Evolutionary conservation across 371 early-diverging fungal genomes (phyloP), one percentile per base, ranked within the genome.

Genomic region (Rhizomucor pusillus): DNA sequence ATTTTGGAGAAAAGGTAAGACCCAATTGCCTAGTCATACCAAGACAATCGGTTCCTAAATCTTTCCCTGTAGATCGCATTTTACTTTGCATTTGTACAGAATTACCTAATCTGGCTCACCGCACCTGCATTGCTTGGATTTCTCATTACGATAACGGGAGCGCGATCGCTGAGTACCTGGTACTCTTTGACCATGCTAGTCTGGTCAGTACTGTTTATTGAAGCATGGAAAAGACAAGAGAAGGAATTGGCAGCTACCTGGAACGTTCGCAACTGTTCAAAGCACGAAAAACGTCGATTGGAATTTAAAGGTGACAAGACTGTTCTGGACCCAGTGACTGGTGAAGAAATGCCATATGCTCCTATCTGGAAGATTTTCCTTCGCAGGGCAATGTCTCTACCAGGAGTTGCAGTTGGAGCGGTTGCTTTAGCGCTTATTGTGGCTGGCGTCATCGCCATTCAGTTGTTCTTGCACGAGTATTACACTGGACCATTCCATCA

Each of bases 51-150:
- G 10, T 29, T 34, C 13, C 11, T 36, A n/a, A 25, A 19, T 22
- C 4, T 29, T 19, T 0, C 3, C 9, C 18, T 12, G 37, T 50
- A 74, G 73, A 75, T 92, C 46, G 91, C 92, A 12, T 87, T 83
- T 67, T 94, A 95, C 67, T 95, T 95, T 79, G 93, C 91, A 13
- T 95, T 92, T 64, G 70, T 94, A 4, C 92, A 93, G 70, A 87
- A 80, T 61, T 95, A 94, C 69, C 78, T 89, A 46, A 44, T 86
- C 13, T 90, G 86, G 81, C 76, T 95, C 6, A 67, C 78, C 33
- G 66, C 68, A 0, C 92, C 92, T 22, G 66, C 93, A 2, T 73
- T 71, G 1, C 50, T 87, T 4, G 93, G 94, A 16, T 22, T 83
- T 4, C 29, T 85, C 1, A 75, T 82, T 47, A 86, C 85, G 57